Evolutionary conservation across 2,329 filamentous ascomycete genomes (phyloP).

Genomic region (Madurella mycetomatis): DNA sequence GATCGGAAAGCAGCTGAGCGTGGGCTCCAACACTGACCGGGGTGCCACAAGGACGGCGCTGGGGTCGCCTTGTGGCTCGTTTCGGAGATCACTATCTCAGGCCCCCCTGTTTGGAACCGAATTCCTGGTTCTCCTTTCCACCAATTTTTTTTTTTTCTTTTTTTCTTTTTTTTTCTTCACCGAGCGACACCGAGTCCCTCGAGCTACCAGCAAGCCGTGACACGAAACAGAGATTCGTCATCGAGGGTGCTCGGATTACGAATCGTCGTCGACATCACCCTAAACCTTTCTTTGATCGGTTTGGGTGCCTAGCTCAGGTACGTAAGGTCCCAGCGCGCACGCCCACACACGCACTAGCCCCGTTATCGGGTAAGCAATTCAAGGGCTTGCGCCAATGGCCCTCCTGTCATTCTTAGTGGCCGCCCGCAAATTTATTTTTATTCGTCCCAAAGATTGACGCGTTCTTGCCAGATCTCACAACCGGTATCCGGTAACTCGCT

Average conservation of each 20-base stretch:
- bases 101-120: constrained; percentile 13
- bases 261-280: neutral
- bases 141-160: neutral
- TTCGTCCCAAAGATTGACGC: constrained; percentile 20
- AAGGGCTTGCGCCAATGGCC: neutral
- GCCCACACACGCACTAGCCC: neutral
- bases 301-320: constrained; percentile 10
- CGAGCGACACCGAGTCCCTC: neutral
- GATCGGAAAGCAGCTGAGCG: constrained; percentile 12
- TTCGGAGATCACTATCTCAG: constrained; percentile 17
- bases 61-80: constrained; percentile 10
- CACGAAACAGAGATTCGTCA: constrained; percentile 11
- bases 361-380: constrained; percentile 4
- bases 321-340: constrained; percentile 5
- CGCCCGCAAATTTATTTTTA: constrained; percentile 20
- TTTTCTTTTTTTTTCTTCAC: neutral
- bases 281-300: constrained; percentile 6
- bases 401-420: constrained; percentile 10
- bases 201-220: neutral
- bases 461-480: constrained; percentile 27
- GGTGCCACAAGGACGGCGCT: neutral
- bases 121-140: too few species aligned
- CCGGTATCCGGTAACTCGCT: constrained; percentile 4
- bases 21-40: constrained; percentile 2
- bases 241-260: constrained; percentile 11